Percentiles rank a stretch among this genome's conserved stretches.
Evolutionary conservation across 169 alveolate species (phyloP).

Genomic region (Cryptosporidium viatorum): DNA sequence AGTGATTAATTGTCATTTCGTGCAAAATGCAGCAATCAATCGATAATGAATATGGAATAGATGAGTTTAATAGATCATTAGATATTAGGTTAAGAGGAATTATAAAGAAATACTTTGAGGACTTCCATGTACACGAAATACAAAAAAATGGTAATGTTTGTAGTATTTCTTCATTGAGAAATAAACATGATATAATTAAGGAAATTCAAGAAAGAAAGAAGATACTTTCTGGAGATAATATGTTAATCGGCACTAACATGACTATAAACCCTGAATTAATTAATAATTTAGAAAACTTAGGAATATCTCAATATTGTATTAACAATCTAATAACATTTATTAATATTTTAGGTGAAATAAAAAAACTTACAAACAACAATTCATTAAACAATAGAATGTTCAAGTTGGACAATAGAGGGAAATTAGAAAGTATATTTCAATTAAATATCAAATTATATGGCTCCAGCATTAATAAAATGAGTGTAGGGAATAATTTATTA

Average conservation of each 20-base stretch:
- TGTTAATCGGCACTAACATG: neutral
- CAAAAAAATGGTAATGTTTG: conserved; percentile 73
- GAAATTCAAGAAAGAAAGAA: conserved; percentile 35
- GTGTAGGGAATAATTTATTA: neutral
- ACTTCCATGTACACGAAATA: conserved; percentile 81
- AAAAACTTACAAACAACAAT: conserved; percentile 26
- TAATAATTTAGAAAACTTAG: neutral
- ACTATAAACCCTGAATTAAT: conserved; percentile 17
- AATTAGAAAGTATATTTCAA: conserved; percentile 5
- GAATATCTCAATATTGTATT: conserved; percentile 4
- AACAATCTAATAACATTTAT: conserved; percentile 17
- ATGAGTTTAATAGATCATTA: conserved; percentile 33
- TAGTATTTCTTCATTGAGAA: conserved; percentile 63
- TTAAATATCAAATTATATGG: neutral
- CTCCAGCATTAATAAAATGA: neutral
- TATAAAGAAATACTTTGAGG: conserved; percentile 79
- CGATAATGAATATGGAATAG: conserved; percentile 45
- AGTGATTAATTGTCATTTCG: neutral
- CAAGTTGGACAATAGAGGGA: conserved; percentile 50
- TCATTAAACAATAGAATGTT: conserved; percentile 4
- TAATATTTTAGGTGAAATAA: conserved; percentile 39
- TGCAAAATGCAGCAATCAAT: neutral
- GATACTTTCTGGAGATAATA: conserved; percentile 38
- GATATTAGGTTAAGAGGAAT: conserved; percentile 53
- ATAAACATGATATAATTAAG: conserved; percentile 68